A percentile compares a stretch with the other conserved stretches of the same genome.
Conservation (phyloP, 257 asterid genomes). For the Ophiorrhiza pumila region DNA sequence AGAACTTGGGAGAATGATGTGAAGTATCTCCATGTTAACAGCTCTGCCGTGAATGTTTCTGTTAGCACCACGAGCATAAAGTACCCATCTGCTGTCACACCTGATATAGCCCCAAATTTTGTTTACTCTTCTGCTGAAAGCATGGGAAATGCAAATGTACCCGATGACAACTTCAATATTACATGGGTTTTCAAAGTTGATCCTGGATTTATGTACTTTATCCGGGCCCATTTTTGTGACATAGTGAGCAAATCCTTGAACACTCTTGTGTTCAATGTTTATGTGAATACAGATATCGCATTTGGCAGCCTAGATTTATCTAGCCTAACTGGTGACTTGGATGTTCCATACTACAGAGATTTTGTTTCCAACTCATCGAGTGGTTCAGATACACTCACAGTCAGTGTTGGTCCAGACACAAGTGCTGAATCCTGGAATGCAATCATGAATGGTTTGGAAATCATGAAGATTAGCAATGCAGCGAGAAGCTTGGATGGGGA, state of each 20-base stretch:
- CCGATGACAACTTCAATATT: slow-evolving; percentile 39
- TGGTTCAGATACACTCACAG: slow-evolving; percentile 30
- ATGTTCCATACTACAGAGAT: slow-evolving; percentile 38
- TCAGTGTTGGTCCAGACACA: slow-evolving; percentile 44
- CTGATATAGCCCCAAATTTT: slow-evolving; percentile 44
- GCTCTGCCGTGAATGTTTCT: slow-evolving; percentile 35
- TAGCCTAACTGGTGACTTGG: slow-evolving; percentile 30
- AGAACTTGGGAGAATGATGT: slow-evolving; percentile 48
- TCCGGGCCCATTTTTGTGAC: slow-evolving; percentile 46
- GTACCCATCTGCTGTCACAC: slow-evolving; percentile 26
- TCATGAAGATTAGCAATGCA: slow-evolving; percentile 44
- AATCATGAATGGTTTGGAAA: slow-evolving; percentile 49
- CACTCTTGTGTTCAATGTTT: slow-evolving; percentile 35
- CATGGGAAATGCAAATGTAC: slow-evolving; percentile 43
- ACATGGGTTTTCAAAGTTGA: slow-evolving; percentile 46
- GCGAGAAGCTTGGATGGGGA: slow-evolving; percentile 42
- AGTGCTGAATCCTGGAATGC: slow-evolving; percentile 25
- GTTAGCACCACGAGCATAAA: slow-evolving; percentile 30
- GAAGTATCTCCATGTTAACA: slow-evolving; percentile 41
- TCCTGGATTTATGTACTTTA: slow-evolving; percentile 35
- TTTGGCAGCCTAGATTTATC: slow-evolving; percentile 34
- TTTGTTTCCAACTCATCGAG: slow-evolving; percentile 33
- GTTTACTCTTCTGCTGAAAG: slow-evolving; percentile 47
- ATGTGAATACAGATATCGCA: slow-evolving; percentile 32
- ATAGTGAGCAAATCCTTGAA: slow-evolving; percentile 36